Evolutionary conservation across 164 flowering plant genomes (phyloP), one percentile per base, ranked within the genome.

Genomic region (Cinnamomum micranthum): DNA sequence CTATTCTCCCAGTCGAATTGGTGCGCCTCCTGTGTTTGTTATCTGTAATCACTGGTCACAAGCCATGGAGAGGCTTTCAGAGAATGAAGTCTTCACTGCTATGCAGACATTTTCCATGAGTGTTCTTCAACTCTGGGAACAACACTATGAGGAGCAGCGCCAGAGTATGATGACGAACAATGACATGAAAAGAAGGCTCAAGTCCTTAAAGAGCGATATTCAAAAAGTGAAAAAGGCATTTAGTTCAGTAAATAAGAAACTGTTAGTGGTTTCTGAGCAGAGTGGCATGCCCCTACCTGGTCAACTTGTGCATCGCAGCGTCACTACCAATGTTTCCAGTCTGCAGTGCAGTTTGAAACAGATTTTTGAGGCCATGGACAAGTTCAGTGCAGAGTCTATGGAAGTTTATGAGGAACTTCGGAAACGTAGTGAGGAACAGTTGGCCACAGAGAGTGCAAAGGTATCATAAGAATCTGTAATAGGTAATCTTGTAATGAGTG

Each of bases 301-400:
- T 17, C 80, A 84, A 27, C 73, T 78, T 60, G 86, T 55, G n/a
- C n/a, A 85, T 77, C 90, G 82, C 77, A 81, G 85, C 52, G 90
- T 82, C 66, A 81, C 88, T 13, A 80, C 84, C 72, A 86, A 69
- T 75, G 55, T 33, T 55, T 71, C 75, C 23, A 87, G 86, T 75
- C 73, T 92, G 14, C 97, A 90, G 74, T 81, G 80, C 0, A 84
- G 90, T 77, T 78, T 96, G 77, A 87, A 83, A 63, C 86, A 80
- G 50, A 84, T 90, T 55, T 92, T 96, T 79, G 94, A 87, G 77
- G 88, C 98, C 66, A 87, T 94, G 95, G 94, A 91, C 79, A 88
- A 78, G 83, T 93, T 88, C 72, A 75, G 88, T 4, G 88, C 86
- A 13, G 81, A 79, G 65, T 90, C 92, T 14, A 59, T 81, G 76